Evolutionary conservation across 2,329 filamentous ascomycete species (phyloP), one percentile per base, ranked within the genome.

Genomic region (Claviceps sp.): DNA sequence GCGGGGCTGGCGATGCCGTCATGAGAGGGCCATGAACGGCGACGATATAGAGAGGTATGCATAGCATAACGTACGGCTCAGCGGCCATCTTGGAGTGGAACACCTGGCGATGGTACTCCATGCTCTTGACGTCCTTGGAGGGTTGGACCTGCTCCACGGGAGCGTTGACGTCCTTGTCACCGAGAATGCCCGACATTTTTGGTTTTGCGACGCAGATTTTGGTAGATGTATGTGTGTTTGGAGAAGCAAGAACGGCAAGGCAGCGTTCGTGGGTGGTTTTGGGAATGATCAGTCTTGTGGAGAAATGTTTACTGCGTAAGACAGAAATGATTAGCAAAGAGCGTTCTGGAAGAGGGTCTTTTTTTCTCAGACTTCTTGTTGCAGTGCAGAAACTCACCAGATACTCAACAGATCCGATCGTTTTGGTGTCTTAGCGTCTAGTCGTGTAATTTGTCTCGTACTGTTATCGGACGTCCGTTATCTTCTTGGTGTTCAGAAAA

Each of bases 71-170:
- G 58, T 73, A 87, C 85, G 79, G 72, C 57, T 78, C 76, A 61
- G 81, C 72, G 52, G 83, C 76, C 67, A 88, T 80, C 73, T 85
- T 86, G 65, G 77, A 79, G 65, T 87, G 78, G 54, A 89, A 73
- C 52, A 86, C 75, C 70, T 88, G 82, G 56, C 85, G 84, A 65
- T 89, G 85, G 65, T 86, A 86, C 63, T 88, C 85, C 75, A 90
- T 80, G 71, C 74, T 81, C 75, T 81, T 82, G 51, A 80, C 69
- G 55, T 77, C 70, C 65, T 75, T 73, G 60, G 56, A 60, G 54
- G 65, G 54, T 42, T 58, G 55, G 48, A 62, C 62, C 49, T 59
- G 53, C 43, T 53, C 51, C 58, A 78, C 67, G 57, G 73, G 57
- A 54, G 72, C 72, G 70, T 87, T 87, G 70, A 77, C 73, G 71